These are phyloP conservation scores for Botryotinia calthae DNA, from an alignment of 2,329 filamentous ascomycete species.

Conservation along the genomic window DNA sequence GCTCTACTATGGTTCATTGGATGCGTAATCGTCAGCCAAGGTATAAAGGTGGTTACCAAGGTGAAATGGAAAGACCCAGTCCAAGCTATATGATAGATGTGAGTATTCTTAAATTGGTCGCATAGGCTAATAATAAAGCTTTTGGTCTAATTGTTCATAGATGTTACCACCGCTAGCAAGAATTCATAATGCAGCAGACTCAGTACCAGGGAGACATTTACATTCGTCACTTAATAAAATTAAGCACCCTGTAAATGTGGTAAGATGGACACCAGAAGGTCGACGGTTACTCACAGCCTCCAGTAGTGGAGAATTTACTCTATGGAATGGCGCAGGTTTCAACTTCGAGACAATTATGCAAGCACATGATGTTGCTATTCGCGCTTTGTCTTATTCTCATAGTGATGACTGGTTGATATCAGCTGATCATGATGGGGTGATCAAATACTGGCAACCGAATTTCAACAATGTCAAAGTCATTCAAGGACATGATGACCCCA, in stretches of 20 bases:
- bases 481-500: constrained; percentile 83
- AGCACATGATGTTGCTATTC: constrained; percentile 86
- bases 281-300: constrained; percentile 87
- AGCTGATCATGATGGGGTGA: constrained; percentile 87
- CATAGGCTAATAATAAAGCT: not conserved
- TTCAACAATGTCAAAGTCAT: constrained; percentile 98
- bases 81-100: constrained; percentile 89
- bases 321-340: constrained; percentile 99
- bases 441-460: constrained; percentile 99
- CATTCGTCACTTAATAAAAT: constrained; percentile 99
- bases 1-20: constrained; percentile 86
- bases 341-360: constrained; percentile 99
- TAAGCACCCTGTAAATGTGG: constrained; percentile 94
- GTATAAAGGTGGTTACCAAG: constrained; percentile 67
- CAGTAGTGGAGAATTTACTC: constrained; percentile 93
- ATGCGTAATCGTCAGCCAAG: constrained; percentile 77
- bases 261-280: constrained; percentile 96
- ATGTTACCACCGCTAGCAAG: constrained; percentile 84
- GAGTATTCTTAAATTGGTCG: constrained; percentile 40
- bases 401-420: constrained; percentile 97
- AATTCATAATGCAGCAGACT: constrained; percentile 72
- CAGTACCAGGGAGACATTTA: constrained; percentile 89
- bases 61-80: constrained; percentile 81
- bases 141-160: constrained; percentile 45
- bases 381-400: constrained; percentile 83